A percentile compares a stretch with the other conserved stretches of the same genome.
Evolutionary conservation across 1,284 basidiomycete genomes (phyloP).

Genomic region (Ganoderma multipileum): DNA sequence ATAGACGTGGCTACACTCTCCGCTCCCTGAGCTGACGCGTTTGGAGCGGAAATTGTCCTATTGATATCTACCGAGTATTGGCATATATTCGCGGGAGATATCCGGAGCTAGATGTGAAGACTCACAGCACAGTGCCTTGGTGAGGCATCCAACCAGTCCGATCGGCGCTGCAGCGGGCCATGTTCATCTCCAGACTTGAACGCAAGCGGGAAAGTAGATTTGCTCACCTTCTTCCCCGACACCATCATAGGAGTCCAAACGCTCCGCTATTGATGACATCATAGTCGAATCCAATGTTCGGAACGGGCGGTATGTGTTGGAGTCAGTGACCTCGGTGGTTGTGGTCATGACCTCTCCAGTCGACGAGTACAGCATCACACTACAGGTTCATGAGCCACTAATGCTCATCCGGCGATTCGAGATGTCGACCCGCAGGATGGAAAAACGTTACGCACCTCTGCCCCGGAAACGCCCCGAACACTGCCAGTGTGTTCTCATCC

Average conservation of each 20-base stretch:
- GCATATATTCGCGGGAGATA: slow-evolving; percentile 14
- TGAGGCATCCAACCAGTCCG: slow-evolving; percentile 85
- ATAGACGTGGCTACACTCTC: slow-evolving; percentile 54
- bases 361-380: slow-evolving; percentile 79
- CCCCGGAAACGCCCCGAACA: slow-evolving; percentile 88
- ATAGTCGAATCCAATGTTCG: slow-evolving; percentile 74
- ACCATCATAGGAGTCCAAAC: slow-evolving; percentile 61
- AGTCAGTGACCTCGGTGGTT: slow-evolving; percentile 57
- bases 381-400: slow-evolving; percentile 36
- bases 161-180: slow-evolving; percentile 56
- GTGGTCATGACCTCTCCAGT: slow-evolving; percentile 48
- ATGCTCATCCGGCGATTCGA: not conserved
- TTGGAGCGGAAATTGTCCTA: slow-evolving; percentile 59
- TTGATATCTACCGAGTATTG: slow-evolving; percentile 75
- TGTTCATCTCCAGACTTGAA: slow-evolving; percentile 17
- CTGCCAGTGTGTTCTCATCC: slow-evolving; percentile 91
- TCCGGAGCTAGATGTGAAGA: slow-evolving; percentile 13
- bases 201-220: slow-evolving; percentile 15
- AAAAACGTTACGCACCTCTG: slow-evolving; percentile 65
- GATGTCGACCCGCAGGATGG: not conserved
- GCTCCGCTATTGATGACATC: slow-evolving; percentile 64
- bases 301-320: slow-evolving; percentile 89
- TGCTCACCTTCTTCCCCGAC: slow-evolving; percentile 55
- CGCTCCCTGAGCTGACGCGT: slow-evolving; percentile 42
- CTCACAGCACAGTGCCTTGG: slow-evolving; percentile 91